A percentile compares a stretch with the other conserved stretches of the same genome.
Conservation (phyloP, 768 basidiomycete species). For the Pleurotus sapidus region DNA sequence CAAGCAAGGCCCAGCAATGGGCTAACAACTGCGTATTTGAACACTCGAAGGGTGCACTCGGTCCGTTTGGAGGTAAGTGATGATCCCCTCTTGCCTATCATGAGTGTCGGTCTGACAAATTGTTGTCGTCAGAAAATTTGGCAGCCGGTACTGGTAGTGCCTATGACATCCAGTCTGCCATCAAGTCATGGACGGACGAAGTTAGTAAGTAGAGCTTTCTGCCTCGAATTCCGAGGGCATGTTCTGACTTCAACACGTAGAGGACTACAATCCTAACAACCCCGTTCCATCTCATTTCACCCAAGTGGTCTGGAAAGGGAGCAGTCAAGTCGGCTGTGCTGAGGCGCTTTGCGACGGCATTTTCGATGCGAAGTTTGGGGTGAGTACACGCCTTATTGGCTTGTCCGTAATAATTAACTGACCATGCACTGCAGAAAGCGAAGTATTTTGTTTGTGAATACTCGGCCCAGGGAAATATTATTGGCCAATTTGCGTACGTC, state of each 20-base stretch:
- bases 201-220: slow-evolving; percentile 40
- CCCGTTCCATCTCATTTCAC: slow-evolving; percentile 69
- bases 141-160: slow-evolving; percentile 64
- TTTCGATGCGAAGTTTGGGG: slow-evolving; percentile 52
- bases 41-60: slow-evolving; percentile 68
- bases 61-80: slow-evolving; percentile 56
- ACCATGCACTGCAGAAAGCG: slow-evolving; percentile 36
- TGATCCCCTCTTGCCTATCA: neutral
- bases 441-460: slow-evolving; percentile 73
- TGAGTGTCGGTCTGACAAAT: neutral
- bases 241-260: slow-evolving; percentile 26
- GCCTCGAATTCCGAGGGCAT: neutral
- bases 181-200: slow-evolving; percentile 69
- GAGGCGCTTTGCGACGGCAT: slow-evolving; percentile 54
- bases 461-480: slow-evolving; percentile 59
- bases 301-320: slow-evolving; percentile 73
- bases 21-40: slow-evolving; percentile 64
- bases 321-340: slow-evolving; percentile 64
- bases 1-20: slow-evolving; percentile 66
- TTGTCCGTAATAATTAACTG: neutral
- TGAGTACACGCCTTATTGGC: slow-evolving; percentile 26
- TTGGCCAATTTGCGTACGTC: slow-evolving; percentile 58
- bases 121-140: slow-evolving; percentile 55
- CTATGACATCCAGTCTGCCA: slow-evolving; percentile 46
- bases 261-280: slow-evolving; percentile 52